Evolutionary conservation across 2,329 filamentous ascomycete species (phyloP), one percentile per base, ranked within the genome.

Genomic region (Paraphaeosphaeria sporulosa): DNA sequence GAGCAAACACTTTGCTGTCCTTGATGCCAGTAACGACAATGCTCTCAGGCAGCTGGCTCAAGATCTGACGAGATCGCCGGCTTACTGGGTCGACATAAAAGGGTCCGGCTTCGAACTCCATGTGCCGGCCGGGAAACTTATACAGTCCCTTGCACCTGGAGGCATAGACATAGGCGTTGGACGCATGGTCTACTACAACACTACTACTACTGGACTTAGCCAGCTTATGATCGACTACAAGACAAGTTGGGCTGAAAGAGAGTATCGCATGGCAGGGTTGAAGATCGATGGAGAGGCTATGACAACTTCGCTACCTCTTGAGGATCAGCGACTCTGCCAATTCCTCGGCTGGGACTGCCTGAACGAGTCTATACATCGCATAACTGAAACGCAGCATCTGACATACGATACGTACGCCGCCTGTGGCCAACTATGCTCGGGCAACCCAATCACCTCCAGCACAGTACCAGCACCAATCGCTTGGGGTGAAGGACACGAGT

Each of bases 221-320:
- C 34, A 52, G 25, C 34, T 52, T 12, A 52, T 52, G 34, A 52
- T 52, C 15, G 49, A 52, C 49, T 52, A 52, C n/a, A 52, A 52
- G 34, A 52, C 23, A 13, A 40, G 36, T n/a, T 52, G 49, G 49
- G 49, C 49, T 13, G 49, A 52, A 19, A 23, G 49, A n/a, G 49
- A 52, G 21, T 52, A 52, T 52, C 49, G 49, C 8, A 52, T 52
- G 49, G 49, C 49, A 40, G 49, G 49, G 21, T 36, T 52, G 12
- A 52, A 52, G 9, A 52, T 52, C 21, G 34, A 52, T 30, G 34
- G 49, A 2, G 34, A 42, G 34, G 23, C 49, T 7, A 23, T 52
- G 19, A 40, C 4, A 6, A 52, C 13, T 5, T 52, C 49, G 17
- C 49, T 52, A 13, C 49, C 34, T n/a, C 19, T 27, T 1, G 49